These are phyloP conservation scores for Aspergillus clavatus DNA, from an alignment of 2,329 filamentous ascomycete species.

Conservation along the genomic window DNA sequence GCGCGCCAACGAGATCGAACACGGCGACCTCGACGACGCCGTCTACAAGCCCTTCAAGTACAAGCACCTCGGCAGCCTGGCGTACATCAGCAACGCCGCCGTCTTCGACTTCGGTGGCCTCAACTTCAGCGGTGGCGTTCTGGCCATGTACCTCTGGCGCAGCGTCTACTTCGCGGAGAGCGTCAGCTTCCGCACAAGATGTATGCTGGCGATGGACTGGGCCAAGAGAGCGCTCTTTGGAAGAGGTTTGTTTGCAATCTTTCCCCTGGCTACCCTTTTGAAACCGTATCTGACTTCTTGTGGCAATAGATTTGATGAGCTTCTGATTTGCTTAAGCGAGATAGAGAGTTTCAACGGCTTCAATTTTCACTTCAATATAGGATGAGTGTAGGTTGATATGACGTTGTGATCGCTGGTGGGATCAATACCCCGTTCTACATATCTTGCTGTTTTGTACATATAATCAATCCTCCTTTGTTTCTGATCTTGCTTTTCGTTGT, in stretches of 20 bases:
- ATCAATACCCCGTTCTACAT: too few relatives aligned
- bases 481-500: too few relatives aligned
- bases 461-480: too few relatives aligned
- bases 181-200: conserved; percentile 83
- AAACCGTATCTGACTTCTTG: conserved; percentile 2
- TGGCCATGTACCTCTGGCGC: conserved; percentile 94
- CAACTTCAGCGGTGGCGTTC: conserved; percentile 73
- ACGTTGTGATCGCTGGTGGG: too few relatives aligned
- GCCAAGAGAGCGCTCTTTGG: conserved; percentile 94
- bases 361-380: too few relatives aligned
- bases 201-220: conserved; percentile 96
- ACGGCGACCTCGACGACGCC: conserved; percentile 86
- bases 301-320: conserved; percentile 48
- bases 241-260: conserved; percentile 62
- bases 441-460: too few relatives aligned
- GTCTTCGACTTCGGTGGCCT: conserved; percentile 85
- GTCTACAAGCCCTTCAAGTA: conserved; percentile 96
- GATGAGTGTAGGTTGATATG: too few relatives aligned
- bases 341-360: too few relatives aligned
- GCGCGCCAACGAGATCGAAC: conserved; percentile 70
- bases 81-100: conserved; percentile 93
- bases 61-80: conserved; percentile 81
- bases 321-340: conserved; percentile 42
- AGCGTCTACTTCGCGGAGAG: conserved; percentile 97
- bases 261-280: not conserved